Conservation (phyloP, 495 filamentous ascomycete genomes). For the Penicillium robsamsonii region DNA sequence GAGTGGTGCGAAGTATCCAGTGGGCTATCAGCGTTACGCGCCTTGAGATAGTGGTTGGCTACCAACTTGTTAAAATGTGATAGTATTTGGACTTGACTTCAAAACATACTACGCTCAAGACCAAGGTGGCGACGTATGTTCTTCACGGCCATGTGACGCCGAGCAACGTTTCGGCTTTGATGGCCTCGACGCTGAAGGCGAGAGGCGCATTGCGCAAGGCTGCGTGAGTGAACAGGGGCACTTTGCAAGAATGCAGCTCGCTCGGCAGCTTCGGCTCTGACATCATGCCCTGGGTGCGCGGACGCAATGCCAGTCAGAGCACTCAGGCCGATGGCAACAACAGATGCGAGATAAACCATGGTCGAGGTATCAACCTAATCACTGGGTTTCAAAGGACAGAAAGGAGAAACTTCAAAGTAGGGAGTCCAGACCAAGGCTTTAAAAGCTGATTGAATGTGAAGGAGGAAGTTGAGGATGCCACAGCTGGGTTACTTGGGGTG, state of each 20-base stretch:
- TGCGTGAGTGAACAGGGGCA: slow-evolving; percentile 33
- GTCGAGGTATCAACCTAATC: neutral
- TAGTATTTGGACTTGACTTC: neutral
- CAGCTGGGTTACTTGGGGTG: neutral
- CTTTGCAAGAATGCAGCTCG: slow-evolving; percentile 42
- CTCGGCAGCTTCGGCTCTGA: slow-evolving; percentile 44
- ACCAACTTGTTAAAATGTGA: neutral
- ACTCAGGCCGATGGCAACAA: slow-evolving; percentile 18
- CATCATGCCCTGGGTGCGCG: slow-evolving; percentile 51
- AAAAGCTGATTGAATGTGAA: neutral
- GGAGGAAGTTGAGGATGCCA: neutral
- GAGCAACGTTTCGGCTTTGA: slow-evolving; percentile 42
- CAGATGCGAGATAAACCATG: slow-evolving; percentile 23
- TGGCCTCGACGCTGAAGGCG: slow-evolving; percentile 50
- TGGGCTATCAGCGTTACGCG: slow-evolving; percentile 42
- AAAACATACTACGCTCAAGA: slow-evolving; percentile 15
- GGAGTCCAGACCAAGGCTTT: no score
- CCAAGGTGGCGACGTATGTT: slow-evolving; percentile 31
- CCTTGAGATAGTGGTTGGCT: slow-evolving; percentile 31
- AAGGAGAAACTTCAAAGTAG: no score
- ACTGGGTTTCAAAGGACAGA: no score
- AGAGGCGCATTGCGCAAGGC: slow-evolving; percentile 47
- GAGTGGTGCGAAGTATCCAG: slow-evolving; percentile 43
- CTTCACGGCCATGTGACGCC: slow-evolving; percentile 39
- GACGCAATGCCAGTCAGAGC: slow-evolving; percentile 21